Evolutionary conservation across 2,329 filamentous ascomycete species (phyloP).

Genomic region (Sporothrix brunneoviolacea): DNA sequence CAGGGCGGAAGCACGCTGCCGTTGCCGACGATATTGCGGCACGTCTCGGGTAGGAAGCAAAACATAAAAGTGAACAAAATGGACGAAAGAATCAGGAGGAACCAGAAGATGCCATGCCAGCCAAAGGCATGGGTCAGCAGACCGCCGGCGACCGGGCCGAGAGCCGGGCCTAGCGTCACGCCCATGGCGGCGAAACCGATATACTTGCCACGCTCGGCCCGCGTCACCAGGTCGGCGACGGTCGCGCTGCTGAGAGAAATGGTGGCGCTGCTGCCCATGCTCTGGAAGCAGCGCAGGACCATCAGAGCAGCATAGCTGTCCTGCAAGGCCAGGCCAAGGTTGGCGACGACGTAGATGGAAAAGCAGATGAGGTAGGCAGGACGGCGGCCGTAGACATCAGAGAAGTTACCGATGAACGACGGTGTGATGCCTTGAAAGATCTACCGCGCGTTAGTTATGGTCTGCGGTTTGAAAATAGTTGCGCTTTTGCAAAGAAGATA

Average conservation of each 20-base stretch:
- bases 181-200: conserved; percentile 41
- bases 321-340: conserved; percentile 38
- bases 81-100: conserved; percentile 39
- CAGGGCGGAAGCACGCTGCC: conserved; percentile 27
- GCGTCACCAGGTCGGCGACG: conserved; percentile 32
- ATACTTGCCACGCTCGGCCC: conserved; percentile 48
- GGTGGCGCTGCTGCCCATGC: conserved; percentile 31
- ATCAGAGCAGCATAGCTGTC: conserved; percentile 37
- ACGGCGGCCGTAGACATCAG: conserved; percentile 41
- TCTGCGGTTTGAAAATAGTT: too few species aligned
- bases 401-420: conserved; percentile 40
- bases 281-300: conserved; percentile 42
- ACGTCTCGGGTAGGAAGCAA: conserved; percentile 44
- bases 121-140: conserved; percentile 43
- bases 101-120: conserved; percentile 51
- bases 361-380: conserved; percentile 42
- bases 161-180: conserved; percentile 32
- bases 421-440: conserved; percentile 47
- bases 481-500: not conserved
- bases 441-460: not conserved
- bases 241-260: conserved; percentile 16
- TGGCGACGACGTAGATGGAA: conserved; percentile 36
- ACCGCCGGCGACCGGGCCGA: conserved; percentile 47
- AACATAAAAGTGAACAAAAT: conserved; percentile 25
- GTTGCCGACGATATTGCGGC: conserved; percentile 43